A percentile compares a stretch with the other conserved stretches of the same genome.
Evolutionary conservation across 1,284 basidiomycete genomes (phyloP).

Genomic region (Leccinum pseudoinsigne): DNA sequence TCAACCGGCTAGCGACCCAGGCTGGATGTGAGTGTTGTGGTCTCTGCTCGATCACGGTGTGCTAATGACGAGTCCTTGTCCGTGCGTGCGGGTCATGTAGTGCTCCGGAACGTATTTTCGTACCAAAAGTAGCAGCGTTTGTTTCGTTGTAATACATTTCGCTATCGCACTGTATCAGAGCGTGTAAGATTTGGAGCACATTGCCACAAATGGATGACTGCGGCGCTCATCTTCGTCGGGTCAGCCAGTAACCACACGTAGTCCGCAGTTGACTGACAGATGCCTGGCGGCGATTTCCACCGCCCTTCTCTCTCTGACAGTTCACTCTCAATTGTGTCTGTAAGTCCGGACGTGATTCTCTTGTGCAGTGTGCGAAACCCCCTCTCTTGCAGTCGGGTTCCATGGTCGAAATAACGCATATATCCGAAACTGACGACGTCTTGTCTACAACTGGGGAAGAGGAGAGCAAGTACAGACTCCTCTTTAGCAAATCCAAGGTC

Average conservation of each 20-base stretch:
- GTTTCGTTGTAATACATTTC: constrained; percentile 20
- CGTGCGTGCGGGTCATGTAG: constrained; percentile 35
- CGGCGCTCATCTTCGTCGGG: constrained; percentile 9
- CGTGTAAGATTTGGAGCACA: constrained; percentile 4
- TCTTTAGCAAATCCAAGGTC: constrained; percentile 91
- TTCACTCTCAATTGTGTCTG: constrained; percentile 44
- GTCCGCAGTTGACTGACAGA: constrained; percentile 16
- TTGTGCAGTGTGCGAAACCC: constrained; percentile 4
- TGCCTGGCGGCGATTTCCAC: constrained; percentile 31
- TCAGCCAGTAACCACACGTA: constrained; percentile 1
- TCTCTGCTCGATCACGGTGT: constrained; percentile 1
- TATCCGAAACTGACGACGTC: constrained; percentile 25
- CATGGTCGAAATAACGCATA: constrained; percentile 78
- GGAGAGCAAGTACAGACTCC: constrained; percentile 67
- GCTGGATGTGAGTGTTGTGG: constrained; percentile 79
- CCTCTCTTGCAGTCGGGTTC: constrained; percentile 49
- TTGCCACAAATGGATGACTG: constrained; percentile 27
- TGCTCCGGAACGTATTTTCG: constrained; percentile 77
- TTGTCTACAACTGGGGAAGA: constrained; percentile 37
- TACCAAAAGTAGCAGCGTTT: constrained; percentile 60
- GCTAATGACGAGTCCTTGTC: constrained; percentile 13
- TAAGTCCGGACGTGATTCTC: constrained; percentile 24
- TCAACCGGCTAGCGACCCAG: constrained; percentile 96
- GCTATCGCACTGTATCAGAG: constrained; percentile 10
- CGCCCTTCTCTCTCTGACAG: constrained; percentile 37